phyloP scores from a whole-genome alignment of 805 yeast species.

The Torulaspora franciscae region DNA sequence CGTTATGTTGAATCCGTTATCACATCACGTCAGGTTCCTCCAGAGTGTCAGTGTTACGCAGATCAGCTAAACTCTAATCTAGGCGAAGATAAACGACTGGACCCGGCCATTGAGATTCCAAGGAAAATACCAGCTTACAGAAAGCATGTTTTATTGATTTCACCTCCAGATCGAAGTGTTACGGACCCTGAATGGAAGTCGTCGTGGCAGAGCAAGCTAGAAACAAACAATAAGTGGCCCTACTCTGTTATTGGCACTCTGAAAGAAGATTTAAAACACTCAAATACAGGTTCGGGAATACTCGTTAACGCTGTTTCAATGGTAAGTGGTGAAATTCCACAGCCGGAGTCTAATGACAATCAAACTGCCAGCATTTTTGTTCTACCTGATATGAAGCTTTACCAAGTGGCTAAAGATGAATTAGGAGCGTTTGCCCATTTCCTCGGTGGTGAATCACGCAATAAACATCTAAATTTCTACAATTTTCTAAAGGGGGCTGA shows the following conservation, averaged over 20 bases:
- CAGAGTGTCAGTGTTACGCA: conserved; percentile 18
- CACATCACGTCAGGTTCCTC: neutral
- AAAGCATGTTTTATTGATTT: conserved; percentile 25
- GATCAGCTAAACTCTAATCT: conserved; percentile 14
- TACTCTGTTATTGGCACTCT: conserved; percentile 18
- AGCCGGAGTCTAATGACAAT: conserved; percentile 4
- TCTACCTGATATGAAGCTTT: conserved; percentile 26
- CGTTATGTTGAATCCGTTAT: conserved; percentile 8
- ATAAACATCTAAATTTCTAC: conserved; percentile 9
- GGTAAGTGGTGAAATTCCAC: conserved; percentile 8
- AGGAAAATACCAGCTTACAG: conserved; percentile 20
- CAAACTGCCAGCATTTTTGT: conserved; percentile 13
- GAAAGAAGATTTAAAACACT: conserved; percentile 16
- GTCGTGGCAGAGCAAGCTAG: conserved; percentile 27
- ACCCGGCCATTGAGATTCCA: conserved; percentile 15
- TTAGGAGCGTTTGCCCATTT: conserved; percentile 19
- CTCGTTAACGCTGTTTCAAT: conserved; percentile 20
- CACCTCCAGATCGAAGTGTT: conserved; percentile 14
- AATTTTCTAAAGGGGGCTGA: conserved; percentile 20
- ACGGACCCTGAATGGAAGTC: conserved; percentile 17
- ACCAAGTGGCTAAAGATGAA: conserved; percentile 14
- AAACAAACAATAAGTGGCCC: conserved; percentile 23
- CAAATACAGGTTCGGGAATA: conserved; percentile 15
- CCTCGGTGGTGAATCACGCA: conserved; percentile 12
- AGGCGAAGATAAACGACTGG: conserved; percentile 14